These are phyloP conservation scores for Fusarium compactum DNA, from an alignment of 2,329 filamentous ascomycete genomes.

Conservation along the genomic window DNA sequence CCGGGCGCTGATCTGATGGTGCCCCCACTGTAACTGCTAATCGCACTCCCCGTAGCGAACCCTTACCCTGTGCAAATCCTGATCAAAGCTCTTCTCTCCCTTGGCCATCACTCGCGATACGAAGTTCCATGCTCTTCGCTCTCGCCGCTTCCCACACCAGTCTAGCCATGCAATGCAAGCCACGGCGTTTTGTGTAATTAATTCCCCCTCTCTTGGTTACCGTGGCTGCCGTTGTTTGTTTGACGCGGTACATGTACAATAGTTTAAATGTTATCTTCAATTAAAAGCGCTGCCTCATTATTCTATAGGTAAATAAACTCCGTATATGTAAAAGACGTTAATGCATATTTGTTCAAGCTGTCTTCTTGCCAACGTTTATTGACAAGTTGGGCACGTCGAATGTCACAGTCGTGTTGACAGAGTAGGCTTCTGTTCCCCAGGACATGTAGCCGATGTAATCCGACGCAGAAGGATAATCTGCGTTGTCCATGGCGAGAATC, in stretches of 20 bases:
- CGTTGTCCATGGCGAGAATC: conserved; percentile 51
- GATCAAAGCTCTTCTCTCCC: conserved; percentile 2
- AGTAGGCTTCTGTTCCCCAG: conserved; percentile 65
- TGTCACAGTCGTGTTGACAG: conserved; percentile 58
- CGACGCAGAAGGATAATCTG: conserved; percentile 52
- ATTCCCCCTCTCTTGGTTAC: neutral
- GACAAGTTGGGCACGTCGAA: conserved; percentile 58
- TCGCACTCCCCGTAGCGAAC: neutral
- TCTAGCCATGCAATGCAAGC: conserved; percentile 17
- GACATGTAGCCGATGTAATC: conserved; percentile 65
- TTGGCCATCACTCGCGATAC: conserved; percentile 1
- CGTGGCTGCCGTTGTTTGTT: conserved; percentile 14
- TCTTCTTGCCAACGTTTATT: conserved; percentile 51
- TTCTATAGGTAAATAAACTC: conserved; percentile 26
- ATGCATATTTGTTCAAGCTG: neutral
- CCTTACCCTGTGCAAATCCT: conserved; percentile 1
- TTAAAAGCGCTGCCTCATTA: conserved; percentile 32
- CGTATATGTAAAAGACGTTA: conserved; percentile 10
- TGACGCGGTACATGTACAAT: neutral
- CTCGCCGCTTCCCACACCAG: conserved; percentile 3
- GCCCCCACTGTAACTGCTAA: neutral
- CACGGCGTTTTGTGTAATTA: conserved; percentile 19
- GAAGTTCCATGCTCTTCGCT: conserved; percentile 1
- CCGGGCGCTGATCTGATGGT: neutral
- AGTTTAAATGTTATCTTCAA: conserved; percentile 1